Percentiles rank a stretch among this genome's conserved stretches.
phyloP scores from a whole-genome alignment of 2,329 filamentous ascomycete genomes.

The Helotiales sp. region DNA sequence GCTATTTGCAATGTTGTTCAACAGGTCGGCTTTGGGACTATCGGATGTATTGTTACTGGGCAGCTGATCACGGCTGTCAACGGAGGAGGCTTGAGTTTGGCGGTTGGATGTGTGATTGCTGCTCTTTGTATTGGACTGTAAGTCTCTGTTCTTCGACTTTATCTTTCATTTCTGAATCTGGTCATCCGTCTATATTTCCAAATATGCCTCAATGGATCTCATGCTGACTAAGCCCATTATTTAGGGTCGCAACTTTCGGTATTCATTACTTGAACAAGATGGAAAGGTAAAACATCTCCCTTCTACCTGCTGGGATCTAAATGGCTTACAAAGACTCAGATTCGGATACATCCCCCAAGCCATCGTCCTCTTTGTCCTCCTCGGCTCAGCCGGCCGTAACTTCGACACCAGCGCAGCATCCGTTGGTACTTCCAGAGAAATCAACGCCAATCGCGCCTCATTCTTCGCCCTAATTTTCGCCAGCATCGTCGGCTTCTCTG shows the following conservation, averaged over 20 bases:
- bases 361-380: constrained; percentile 59
- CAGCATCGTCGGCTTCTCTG: constrained; percentile 23
- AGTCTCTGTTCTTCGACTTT: too few relatives aligned
- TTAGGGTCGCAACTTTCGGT: constrained; percentile 61
- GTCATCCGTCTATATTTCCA: too few relatives aligned
- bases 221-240: not conserved
- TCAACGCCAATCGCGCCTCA: constrained; percentile 57
- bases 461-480: constrained; percentile 54
- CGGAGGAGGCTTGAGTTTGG: constrained; percentile 59
- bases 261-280: constrained; percentile 70
- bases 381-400: constrained; percentile 58
- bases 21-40: constrained; percentile 64
- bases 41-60: constrained; percentile 67
- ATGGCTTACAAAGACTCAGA: not conserved
- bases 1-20: constrained; percentile 67
- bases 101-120: constrained; percentile 68
- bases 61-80: constrained; percentile 71
- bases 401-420: constrained; percentile 58
- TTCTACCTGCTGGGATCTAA: not conserved
- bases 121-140: constrained; percentile 64
- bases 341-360: constrained; percentile 54
- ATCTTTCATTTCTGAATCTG: too few relatives aligned
- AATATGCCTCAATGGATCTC: too few relatives aligned
- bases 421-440: constrained; percentile 52
- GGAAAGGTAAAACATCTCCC: constrained; percentile 55